phyloP scores from a whole-genome alignment of 208 protist species.

The Crithidia sp. region DNA sequence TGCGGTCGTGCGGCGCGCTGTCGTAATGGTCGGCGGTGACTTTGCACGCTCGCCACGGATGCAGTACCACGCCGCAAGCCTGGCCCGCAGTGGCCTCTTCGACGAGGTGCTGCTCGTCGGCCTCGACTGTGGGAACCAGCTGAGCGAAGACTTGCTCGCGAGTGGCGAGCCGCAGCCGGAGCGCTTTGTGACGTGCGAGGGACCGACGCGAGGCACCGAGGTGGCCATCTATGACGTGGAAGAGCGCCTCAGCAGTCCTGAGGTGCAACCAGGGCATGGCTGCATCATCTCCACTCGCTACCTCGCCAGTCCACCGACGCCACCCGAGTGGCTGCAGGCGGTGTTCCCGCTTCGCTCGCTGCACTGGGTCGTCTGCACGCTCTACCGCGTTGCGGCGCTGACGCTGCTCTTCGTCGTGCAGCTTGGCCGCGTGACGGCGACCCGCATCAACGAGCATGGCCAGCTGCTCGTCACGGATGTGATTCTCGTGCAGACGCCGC shows the following conservation, averaged over 20 bases:
- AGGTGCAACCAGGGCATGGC: slow-evolving; percentile 23
- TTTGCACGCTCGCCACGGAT: slow-evolving; percentile 90
- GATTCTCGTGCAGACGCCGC: slow-evolving; percentile 83
- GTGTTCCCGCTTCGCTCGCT: slow-evolving; percentile 53
- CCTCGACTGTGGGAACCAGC: slow-evolving; percentile 69
- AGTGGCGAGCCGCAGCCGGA: slow-evolving; percentile 41
- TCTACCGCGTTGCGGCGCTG: slow-evolving; percentile 57
- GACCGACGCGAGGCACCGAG: slow-evolving; percentile 13
- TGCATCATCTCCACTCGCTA: slow-evolving; percentile 39
- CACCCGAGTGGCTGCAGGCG: slow-evolving; percentile 65
- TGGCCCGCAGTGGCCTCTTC: slow-evolving; percentile 72
- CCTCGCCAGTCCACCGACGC: slow-evolving; percentile 38
- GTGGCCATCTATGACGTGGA: slow-evolving; percentile 22
- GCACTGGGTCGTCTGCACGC: slow-evolving; percentile 63
- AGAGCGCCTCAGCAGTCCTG: slow-evolving; percentile 18
- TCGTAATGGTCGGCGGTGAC: slow-evolving; percentile 91
- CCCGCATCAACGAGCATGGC: slow-evolving; percentile 75
- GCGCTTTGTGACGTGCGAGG: slow-evolving; percentile 29
- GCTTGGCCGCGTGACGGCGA: slow-evolving; percentile 50
- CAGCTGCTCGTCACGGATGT: slow-evolving; percentile 71
- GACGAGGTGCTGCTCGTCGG: slow-evolving; percentile 81
- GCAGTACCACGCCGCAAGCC: slow-evolving; percentile 89
- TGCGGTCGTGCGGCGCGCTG: slow-evolving; percentile 61
- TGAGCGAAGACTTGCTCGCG: slow-evolving; percentile 64
- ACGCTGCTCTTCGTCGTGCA: slow-evolving; percentile 49